Evolutionary conservation across 306 rosid genomes (phyloP), one percentile per base, ranked within the genome.

Genomic region (Rubus idaeus): DNA sequence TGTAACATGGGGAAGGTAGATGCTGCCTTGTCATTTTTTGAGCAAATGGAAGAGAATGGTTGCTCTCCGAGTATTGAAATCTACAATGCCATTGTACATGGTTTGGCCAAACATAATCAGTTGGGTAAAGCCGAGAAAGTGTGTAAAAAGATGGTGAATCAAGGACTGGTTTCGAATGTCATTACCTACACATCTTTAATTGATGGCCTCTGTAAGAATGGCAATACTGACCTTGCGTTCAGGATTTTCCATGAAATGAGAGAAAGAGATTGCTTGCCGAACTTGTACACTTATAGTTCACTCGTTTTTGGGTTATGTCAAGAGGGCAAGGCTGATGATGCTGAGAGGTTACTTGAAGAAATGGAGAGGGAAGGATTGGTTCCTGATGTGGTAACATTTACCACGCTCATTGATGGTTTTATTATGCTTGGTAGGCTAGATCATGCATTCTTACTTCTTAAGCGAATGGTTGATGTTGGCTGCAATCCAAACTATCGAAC

Each of bases 391-490:
- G 84, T 81, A 56, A 81, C 81, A 39, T 85, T 71, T 75, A 81
- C 88, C 61, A 78, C 85, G 7, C 85, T 85, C 6, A 81, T 85
- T 70, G 80, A 81, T 76, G 88, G 88, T 66, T 81, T 81, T 85
- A 81, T 85, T 75, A 70, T 57, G 75, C 83, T 78, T 75, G 81
- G 88, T 51, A 81, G 76, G 68, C 71, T 78, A 56, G 81, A 85
- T 75, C 81, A 71, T 58, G 85, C 85, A 4, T 81, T 85, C 77
- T 64, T 75, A 20, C 85, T 81, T 60, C 74, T 80, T 41, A 67
- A 69, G 81, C 70, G 53, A 78, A 81, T 85, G 85, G 57, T 75
- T 78, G 62, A 52, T 72, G 60, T 45, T 53, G 81, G 85, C 70
- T 85, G 88, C 81, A 78, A 64, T 41, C 83, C 85, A 77, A 85